Base-by-base conservation (phyloP, 345 rosid genomes). In the Leavenworthia alabamica region DNA sequence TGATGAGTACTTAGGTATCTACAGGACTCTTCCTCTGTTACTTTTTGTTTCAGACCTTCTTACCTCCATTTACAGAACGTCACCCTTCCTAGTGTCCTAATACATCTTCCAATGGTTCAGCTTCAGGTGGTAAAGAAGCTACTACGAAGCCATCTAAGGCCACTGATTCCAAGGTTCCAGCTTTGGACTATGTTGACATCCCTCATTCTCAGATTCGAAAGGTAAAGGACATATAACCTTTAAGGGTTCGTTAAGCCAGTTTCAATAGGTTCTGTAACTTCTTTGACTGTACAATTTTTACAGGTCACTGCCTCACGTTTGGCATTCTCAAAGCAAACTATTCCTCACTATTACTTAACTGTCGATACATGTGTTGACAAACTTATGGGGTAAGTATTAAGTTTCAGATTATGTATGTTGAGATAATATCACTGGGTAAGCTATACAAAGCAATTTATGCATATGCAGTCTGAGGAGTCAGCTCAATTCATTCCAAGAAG, bases 191-290 rank as follows among this genome's bases (percentile, higher is more conserved):
- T 44, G 80, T 81, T 23, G 97, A 89, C 71, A 81, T 89, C 70
- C 96, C 99, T 61, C 96, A 79, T 77, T 66, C 96, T 53, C 97
- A 93, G 68, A 89, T 93, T 75, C 78, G 99, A 73, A 93, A 93
- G 99, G 99, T 87, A 53, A 56, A 13, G 8, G 6, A 2, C 9
- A 11, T 19, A 7, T 63, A 17, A 43, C 11, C 11, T 4, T 26
- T 47, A 33, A 0, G 49, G 5, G 6, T 27, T 56, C 1, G 5
- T 43, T 12, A 29, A 23, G 8, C 33, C n/a, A 63, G 20, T 58
- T 64, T 17, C 26, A 37, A 29, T 22, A 19, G 31, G 16, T 8
- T 55, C 41, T 66, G 46, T 72, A 41, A 46, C 19, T 37, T 64
- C 56, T 65, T 51, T 60, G 47, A 37, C 60, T 60, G 52, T 43